A percentile compares a stretch with the other conserved stretches of the same genome.
Conservation (phyloP, 257 asterid species). For the Scutellaria galericulata region DNA sequence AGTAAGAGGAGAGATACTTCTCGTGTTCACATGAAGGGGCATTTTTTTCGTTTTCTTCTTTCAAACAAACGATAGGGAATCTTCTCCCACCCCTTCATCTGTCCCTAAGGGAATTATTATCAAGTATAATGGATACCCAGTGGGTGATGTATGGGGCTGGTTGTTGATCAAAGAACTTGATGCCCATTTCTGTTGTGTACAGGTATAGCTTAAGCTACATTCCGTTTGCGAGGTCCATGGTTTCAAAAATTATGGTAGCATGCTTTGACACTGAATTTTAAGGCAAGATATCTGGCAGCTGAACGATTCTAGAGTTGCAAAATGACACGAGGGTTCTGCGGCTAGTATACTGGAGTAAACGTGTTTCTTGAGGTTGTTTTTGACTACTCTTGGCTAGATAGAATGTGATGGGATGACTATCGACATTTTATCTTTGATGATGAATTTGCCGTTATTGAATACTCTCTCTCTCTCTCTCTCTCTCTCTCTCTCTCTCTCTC, state of each 20-base stretch:
- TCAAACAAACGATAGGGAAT: background rate
- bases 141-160: background rate
- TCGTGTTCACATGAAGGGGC: background rate
- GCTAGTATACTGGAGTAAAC: slow-evolving; percentile 18
- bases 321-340: slow-evolving; percentile 24
- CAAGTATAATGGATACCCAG: background rate
- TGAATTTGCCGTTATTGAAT: background rate
- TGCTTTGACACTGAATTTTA: slow-evolving; percentile 98
- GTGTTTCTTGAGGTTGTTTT: slow-evolving; percentile 33
- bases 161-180: slow-evolving; percentile 24
- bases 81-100: background rate
- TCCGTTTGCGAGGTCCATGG: slow-evolving; percentile 97
- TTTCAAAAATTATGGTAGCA: slow-evolving; percentile 77
- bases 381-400: slow-evolving; percentile 22
- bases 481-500: too few relatives aligned
- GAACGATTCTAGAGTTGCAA: slow-evolving; percentile 29
- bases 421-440: slow-evolving; percentile 13
- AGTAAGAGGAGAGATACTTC: slow-evolving; percentile 6
- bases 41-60: slow-evolving; percentile 4
- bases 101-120: background rate
- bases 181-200: slow-evolving; percentile 40
- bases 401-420: slow-evolving; percentile 21
- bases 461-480: background rate
- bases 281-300: slow-evolving; percentile 24
- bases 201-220: slow-evolving; percentile 98